Evolutionary conservation across 2,329 filamentous ascomycete species (phyloP), one percentile per base, ranked within the genome.

Genomic region (Verticillium zaregamsianum): DNA sequence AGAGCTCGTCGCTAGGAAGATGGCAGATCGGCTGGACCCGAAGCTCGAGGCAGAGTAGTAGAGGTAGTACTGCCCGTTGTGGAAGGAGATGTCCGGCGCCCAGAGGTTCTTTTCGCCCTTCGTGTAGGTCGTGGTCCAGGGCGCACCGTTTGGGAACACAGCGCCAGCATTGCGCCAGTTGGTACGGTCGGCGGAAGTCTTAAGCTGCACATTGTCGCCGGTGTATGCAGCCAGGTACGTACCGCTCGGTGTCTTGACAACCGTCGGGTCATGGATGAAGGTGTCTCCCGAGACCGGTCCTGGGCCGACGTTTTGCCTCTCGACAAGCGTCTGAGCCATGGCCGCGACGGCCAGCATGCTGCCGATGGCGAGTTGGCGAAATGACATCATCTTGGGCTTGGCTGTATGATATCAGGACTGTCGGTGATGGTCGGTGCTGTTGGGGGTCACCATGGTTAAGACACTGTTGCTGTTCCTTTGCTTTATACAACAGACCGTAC

Each of bases 11-110:
- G 71, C 71, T 2, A 73, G 65, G 62, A 72, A 73, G 52, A 73
- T 73, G 12, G 70, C 71, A 3, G 71, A 73, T 17, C 63, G 66
- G 3, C 61, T 63, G 9, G 64, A 62, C 1, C 71, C 71, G 2
- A 73, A 73, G 0, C 67, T 65, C 8, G 71, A 73, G 1, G 71
- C 71, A 0, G 71, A 73, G 66, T 73, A 73, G 69, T 73, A 73
- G 33, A 73, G 55, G 39, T 68, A 73, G 67, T 72, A 73, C 61
- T 68, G 61, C 0, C 68, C 70, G 58, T 73, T 70, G 32, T 66
- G 71, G 64, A 69, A 73, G 1, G 77, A 74, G 6, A 85, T 80
- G 66, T 88, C 85, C 0, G 86, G 86, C 0, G 86, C 86, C 83
- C 63, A 77, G 37, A 74, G 72, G 49, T 73, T 73, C 62, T 63